phyloP scores from a whole-genome alignment of 2,329 filamentous ascomycete species.

The Beauveria pseudobassiana region DNA sequence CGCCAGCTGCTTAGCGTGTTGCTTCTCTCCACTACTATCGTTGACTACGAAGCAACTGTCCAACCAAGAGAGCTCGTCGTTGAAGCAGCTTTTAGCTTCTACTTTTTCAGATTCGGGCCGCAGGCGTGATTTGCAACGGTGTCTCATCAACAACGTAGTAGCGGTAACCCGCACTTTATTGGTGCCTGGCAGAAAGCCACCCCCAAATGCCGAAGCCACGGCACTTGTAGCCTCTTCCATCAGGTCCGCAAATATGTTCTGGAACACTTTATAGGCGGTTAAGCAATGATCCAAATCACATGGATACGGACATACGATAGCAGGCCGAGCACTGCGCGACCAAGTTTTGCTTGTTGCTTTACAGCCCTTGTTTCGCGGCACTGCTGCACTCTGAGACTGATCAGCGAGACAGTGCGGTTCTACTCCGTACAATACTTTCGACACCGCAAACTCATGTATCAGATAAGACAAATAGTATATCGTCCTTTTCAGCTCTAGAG shows the following conservation, averaged over 20 bases:
- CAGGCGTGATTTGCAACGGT: not conserved
- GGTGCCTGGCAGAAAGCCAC: not conserved
- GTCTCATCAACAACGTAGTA: not conserved
- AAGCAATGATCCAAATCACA: no score
- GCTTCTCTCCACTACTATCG: not conserved
- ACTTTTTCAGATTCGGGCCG: not conserved
- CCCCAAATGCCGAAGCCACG: not conserved
- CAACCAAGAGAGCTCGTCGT: not conserved
- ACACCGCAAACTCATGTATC: no score
- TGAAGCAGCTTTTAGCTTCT: not conserved
- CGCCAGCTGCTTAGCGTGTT: slow-evolving; percentile 3
- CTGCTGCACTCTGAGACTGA: no score
- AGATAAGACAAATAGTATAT: no score
- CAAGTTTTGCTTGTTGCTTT: no score
- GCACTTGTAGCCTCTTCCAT: not conserved
- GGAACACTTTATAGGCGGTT: not conserved
- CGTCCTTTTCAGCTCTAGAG: not conserved
- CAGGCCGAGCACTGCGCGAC: no score
- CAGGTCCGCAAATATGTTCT: not conserved
- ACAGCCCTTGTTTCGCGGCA: no score
- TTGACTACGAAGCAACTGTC: not conserved
- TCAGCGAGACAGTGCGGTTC: no score
- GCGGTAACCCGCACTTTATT: not conserved
- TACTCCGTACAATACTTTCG: no score
- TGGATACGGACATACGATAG: no score